Evolutionary conservation across 1,139 yeast species (phyloP).

Genomic region (Candida glucosophila): DNA sequence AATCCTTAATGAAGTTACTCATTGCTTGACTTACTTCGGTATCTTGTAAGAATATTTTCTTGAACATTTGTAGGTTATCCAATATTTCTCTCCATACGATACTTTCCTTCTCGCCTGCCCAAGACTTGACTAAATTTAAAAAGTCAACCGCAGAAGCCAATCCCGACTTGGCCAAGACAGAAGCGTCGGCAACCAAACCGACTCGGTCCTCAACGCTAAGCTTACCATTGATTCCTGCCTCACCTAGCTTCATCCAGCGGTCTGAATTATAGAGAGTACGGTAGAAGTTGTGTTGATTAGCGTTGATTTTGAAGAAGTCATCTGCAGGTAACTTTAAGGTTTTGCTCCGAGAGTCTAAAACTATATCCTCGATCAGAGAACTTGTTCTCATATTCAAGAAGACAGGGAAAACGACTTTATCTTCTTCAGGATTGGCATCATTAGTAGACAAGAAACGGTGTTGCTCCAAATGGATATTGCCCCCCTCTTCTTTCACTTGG

Average conservation of each 20-base stretch:
- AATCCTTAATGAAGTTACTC: conserved; percentile 47
- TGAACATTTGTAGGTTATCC: conserved; percentile 44
- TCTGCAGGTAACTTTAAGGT: conserved; percentile 36
- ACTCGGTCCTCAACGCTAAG: conserved; percentile 78
- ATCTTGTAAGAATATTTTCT: conserved; percentile 63
- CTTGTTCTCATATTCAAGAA: conserved; percentile 71
- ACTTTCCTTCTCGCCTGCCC: conserved; percentile 61
- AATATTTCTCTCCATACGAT: conserved; percentile 77
- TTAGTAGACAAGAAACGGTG: conserved; percentile 75
- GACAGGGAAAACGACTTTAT: conserved; percentile 64
- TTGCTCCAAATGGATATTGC: conserved; percentile 52
- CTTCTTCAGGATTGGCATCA: conserved; percentile 66
- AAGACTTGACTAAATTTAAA: conserved; percentile 53
- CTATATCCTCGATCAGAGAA: conserved; percentile 50
- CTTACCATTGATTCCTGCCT: conserved; percentile 57
- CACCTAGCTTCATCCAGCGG: conserved; percentile 68
- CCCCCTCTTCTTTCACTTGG: conserved; percentile 38
- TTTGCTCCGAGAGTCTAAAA: conserved; percentile 47
- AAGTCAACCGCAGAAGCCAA: conserved; percentile 60
- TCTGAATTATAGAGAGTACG: conserved; percentile 70
- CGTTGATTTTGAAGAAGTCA: conserved; percentile 70
- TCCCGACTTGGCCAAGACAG: conserved; percentile 65
- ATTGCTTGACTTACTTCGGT: conserved; percentile 47
- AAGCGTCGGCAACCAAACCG: conserved; percentile 79
- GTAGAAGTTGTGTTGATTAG: conserved; percentile 76